A percentile compares a stretch with the other conserved stretches of the same genome.
phyloP scores from a whole-genome alignment of 108 stramenopile species.

The Cyclotella kingstonii region DNA sequence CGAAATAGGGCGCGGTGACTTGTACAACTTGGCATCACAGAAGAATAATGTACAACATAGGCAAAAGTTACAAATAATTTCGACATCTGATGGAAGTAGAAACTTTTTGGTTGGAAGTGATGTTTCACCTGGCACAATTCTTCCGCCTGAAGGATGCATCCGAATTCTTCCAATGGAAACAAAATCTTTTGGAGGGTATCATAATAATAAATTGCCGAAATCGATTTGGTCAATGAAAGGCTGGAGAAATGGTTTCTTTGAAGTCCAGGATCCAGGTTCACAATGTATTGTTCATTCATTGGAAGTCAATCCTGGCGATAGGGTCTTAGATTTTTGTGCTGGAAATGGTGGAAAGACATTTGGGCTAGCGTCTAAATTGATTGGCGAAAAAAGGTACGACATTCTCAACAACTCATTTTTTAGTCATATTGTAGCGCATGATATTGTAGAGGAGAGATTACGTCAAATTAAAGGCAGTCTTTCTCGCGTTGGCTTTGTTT shows the following conservation, averaged over 20 bases:
- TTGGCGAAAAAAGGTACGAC: background rate
- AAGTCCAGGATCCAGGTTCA: constrained; percentile 59
- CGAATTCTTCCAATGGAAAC: constrained; percentile 10
- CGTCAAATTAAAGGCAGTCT: constrained; percentile 51
- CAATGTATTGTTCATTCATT: constrained; percentile 47
- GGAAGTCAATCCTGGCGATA: constrained; percentile 25
- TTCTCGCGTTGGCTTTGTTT: constrained; percentile 33
- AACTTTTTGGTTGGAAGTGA: constrained; percentile 2
- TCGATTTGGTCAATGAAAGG: constrained; percentile 52
- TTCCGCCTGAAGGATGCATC: constrained; percentile 28
- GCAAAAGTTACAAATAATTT: background rate
- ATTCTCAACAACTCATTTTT: background rate
- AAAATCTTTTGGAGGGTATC: background rate
- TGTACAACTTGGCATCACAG: background rate
- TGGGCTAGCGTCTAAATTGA: constrained; percentile 36
- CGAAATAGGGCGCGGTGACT: background rate
- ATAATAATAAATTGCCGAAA: constrained; percentile 16
- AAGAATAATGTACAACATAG: background rate
- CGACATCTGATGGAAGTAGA: constrained; percentile 8
- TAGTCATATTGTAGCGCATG: constrained; percentile 45
- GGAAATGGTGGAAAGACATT: constrained; percentile 61
- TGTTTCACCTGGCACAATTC: constrained; percentile 1
- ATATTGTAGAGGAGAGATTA: constrained; percentile 42
- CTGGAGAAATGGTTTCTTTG: constrained; percentile 55
- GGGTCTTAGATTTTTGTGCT: constrained; percentile 51